Conservation (phyloP, 2,329 filamentous ascomycete species). For the Dactylella cylindrospora region DNA sequence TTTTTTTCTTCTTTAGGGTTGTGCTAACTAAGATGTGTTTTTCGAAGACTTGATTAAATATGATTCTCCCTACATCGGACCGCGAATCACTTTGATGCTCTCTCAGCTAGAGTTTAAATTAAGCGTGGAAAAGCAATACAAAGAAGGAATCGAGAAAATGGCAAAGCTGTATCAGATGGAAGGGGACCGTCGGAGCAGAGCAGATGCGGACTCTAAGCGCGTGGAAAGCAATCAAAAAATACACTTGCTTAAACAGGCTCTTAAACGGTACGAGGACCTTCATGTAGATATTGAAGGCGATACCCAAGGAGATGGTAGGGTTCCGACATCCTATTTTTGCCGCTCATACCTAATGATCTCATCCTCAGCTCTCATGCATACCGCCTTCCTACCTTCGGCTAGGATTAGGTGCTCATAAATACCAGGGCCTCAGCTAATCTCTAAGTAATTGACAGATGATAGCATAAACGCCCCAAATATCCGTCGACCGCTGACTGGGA, state of each 20-base stretch:
- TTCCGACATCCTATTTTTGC: slow-evolving; percentile 1
- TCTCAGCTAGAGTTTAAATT: slow-evolving; percentile 98
- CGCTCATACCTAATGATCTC: slow-evolving; percentile 43
- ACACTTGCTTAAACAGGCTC: slow-evolving; percentile 86
- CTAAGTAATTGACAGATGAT: slow-evolving; percentile 67
- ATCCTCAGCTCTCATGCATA: slow-evolving; percentile 48
- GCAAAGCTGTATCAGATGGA: slow-evolving; percentile 96
- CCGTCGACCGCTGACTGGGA: slow-evolving; percentile 91
- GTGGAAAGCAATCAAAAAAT: slow-evolving; percentile 99
- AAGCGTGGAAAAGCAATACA: slow-evolving; percentile 97
- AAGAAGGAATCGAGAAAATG: slow-evolving; percentile 99
- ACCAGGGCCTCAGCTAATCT: slow-evolving; percentile 16
- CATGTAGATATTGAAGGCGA: slow-evolving; percentile 91
- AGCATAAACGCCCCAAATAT: slow-evolving; percentile 94
- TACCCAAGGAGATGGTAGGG: slow-evolving; percentile 70
- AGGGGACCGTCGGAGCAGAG: slow-evolving; percentile 91
- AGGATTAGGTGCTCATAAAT: too few relatives aligned
- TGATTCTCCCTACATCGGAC: slow-evolving; percentile 90
- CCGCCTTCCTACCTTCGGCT: too few relatives aligned
- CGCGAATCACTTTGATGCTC: slow-evolving; percentile 97
- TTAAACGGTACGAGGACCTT: slow-evolving; percentile 95
- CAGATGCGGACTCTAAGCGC: slow-evolving; percentile 83
- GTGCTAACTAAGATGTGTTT: slow-evolving; percentile 45
- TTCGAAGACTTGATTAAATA: slow-evolving; percentile 90
- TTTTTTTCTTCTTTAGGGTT: slow-evolving; percentile 26